A percentile compares a stretch with the other conserved stretches of the same genome.
Evolutionary conservation across 208 protist species (phyloP).

Genomic region (Wallacemonas rigidus): DNA sequence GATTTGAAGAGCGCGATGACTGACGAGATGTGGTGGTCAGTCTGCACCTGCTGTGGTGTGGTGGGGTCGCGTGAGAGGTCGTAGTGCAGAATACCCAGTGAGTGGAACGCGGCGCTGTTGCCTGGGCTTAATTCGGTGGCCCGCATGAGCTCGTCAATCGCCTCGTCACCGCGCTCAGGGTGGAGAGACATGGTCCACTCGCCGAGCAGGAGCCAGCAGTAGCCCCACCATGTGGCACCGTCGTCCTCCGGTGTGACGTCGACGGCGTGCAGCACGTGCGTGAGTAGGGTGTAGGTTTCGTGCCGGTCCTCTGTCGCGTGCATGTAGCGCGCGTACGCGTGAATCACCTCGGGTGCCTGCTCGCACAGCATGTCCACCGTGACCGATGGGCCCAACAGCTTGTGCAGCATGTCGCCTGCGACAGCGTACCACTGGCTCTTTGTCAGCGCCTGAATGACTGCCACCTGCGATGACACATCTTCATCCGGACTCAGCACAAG

Average conservation of each 20-base stretch:
- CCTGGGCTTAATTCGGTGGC: slow-evolving; percentile 72
- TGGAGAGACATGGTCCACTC: slow-evolving; percentile 89
- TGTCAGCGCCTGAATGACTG: slow-evolving; percentile 92
- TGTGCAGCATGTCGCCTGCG: slow-evolving; percentile 67
- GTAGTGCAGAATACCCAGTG: slow-evolving; percentile 86
- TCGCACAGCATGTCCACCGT: slow-evolving; percentile 48
- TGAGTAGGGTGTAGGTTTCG: slow-evolving; percentile 69
- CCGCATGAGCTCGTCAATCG: slow-evolving; percentile 69
- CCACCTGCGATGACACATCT: slow-evolving; percentile 95
- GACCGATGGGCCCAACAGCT: slow-evolving; percentile 43
- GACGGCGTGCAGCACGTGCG: slow-evolving; percentile 60
- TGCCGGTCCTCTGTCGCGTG: slow-evolving; percentile 61
- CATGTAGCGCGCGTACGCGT: slow-evolving; percentile 83
- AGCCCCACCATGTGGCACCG: slow-evolving; percentile 52
- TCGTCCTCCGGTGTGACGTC: slow-evolving; percentile 40
- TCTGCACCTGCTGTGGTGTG: slow-evolving; percentile 57
- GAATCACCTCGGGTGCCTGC: slow-evolving; percentile 82
- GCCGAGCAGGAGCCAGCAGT: slow-evolving; percentile 83
- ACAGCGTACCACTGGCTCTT: slow-evolving; percentile 80
- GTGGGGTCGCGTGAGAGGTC: slow-evolving; percentile 76
- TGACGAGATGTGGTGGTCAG: slow-evolving; percentile 64
- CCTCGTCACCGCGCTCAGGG: slow-evolving; percentile 75
- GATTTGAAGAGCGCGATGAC: slow-evolving; percentile 83
- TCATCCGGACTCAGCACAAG: slow-evolving; percentile 93
- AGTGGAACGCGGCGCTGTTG: slow-evolving; percentile 84